These are phyloP conservation scores for Arthromyces matolae DNA, from an alignment of 768 basidiomycete genomes.

Conservation along the genomic window DNA sequence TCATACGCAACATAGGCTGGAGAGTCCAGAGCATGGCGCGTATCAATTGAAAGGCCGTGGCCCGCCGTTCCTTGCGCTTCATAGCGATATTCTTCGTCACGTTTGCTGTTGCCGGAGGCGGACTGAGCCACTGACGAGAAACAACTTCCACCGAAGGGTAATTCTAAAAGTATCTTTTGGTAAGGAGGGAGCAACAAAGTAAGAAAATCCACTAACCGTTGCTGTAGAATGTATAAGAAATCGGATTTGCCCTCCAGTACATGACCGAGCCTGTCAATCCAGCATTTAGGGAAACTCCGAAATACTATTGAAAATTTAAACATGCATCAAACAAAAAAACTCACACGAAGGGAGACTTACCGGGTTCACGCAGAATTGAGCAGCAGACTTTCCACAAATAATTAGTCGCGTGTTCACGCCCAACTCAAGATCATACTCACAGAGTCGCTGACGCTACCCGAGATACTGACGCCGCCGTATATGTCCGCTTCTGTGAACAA, in stretches of 20 bases:
- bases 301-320: neutral
- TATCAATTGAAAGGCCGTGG: neutral
- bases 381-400: neutral
- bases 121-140: neutral
- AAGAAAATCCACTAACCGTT: neutral
- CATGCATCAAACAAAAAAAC: neutral
- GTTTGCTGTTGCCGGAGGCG: neutral
- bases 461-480: neutral
- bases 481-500: neutral
- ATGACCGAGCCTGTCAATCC: neutral
- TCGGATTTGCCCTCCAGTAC: neutral
- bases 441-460: constrained; percentile 1
- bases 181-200: neutral
- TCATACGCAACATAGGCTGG: neutral
- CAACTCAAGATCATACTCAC: neutral
- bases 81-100: neutral
- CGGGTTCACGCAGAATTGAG: neutral
- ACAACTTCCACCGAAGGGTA: neutral
- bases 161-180: neutral
- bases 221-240: neutral
- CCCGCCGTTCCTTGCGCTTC: neutral
- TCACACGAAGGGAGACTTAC: neutral
- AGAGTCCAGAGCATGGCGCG: neutral
- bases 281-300: neutral
- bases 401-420: neutral